Percentiles rank a stretch among this genome's conserved stretches.
phyloP scores from a whole-genome alignment of 2,329 filamentous ascomycete species.

The Epichloe brachyelytri region DNA sequence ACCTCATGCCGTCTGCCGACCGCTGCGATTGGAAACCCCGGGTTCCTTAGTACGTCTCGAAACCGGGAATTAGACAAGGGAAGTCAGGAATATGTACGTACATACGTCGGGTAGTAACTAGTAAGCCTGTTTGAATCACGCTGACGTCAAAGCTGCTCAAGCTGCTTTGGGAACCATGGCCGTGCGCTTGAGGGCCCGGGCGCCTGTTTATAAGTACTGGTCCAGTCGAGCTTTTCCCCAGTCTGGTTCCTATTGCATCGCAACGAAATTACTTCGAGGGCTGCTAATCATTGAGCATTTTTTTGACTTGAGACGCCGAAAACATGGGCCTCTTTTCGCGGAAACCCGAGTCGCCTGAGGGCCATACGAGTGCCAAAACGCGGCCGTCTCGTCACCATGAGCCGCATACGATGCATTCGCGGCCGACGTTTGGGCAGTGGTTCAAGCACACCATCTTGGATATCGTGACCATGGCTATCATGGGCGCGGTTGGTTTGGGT shows the following conservation, averaged over 20 bases:
- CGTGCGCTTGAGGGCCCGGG: neutral
- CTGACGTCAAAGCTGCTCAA: neutral
- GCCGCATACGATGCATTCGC: slow-evolving; percentile 31
- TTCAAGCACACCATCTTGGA: slow-evolving; percentile 55
- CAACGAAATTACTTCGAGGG: neutral
- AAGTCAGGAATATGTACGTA: neutral
- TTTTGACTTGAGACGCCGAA: neutral
- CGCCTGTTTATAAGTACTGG: neutral
- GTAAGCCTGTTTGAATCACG: neutral
- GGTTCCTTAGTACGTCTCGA: neutral
- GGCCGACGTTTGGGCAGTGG: slow-evolving; percentile 57
- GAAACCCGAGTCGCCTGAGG: neutral
- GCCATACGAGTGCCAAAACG: neutral
- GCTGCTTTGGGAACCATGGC: neutral
- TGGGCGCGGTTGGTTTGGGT: slow-evolving; percentile 55
- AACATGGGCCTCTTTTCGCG: slow-evolving; percentile 4
- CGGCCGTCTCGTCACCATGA: slow-evolving; percentile 3
- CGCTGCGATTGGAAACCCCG: neutral
- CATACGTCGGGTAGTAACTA: neutral
- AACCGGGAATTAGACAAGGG: neutral
- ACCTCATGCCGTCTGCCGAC: neutral
- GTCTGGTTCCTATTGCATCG: neutral
- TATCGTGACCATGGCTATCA: slow-evolving; percentile 50
- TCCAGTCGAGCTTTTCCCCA: no score
- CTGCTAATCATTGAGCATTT: neutral